A percentile compares a stretch with the other conserved stretches of the same genome.
These are phyloP conservation scores for Exophiala alcalophila DNA, from an alignment of 2,329 filamentous ascomycete genomes.

Conservation along the genomic window DNA sequence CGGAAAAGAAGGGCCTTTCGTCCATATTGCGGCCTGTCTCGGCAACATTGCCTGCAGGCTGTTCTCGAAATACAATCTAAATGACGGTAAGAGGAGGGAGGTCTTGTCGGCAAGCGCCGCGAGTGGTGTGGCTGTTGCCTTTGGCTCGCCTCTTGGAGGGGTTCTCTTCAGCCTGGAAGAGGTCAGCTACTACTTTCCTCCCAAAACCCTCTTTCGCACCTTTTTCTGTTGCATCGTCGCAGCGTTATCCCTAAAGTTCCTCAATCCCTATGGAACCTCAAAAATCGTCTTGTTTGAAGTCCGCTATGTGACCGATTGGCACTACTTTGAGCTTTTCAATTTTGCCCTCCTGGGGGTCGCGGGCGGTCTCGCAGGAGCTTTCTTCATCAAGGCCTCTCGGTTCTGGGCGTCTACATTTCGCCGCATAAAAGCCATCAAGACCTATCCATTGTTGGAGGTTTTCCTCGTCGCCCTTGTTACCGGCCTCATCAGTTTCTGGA, in stretches of 20 bases:
- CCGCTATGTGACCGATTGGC: slow-evolving; percentile 85
- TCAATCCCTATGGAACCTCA: slow-evolving; percentile 92
- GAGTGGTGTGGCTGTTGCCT: slow-evolving; percentile 88
- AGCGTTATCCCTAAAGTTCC: slow-evolving; percentile 84
- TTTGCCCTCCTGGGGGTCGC: slow-evolving; percentile 85
- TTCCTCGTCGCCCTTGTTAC: slow-evolving; percentile 81
- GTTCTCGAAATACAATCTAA: slow-evolving; percentile 90
- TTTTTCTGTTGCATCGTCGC: slow-evolving; percentile 97
- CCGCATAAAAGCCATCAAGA: slow-evolving; percentile 74
- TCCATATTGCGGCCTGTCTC: slow-evolving; percentile 94
- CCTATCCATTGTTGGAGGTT: slow-evolving; percentile 81
- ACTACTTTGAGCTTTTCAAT: slow-evolving; percentile 80
- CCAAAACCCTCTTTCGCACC: slow-evolving; percentile 93
- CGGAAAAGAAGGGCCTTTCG: slow-evolving; percentile 92
- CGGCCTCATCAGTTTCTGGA: slow-evolving; percentile 88
- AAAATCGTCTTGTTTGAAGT: slow-evolving; percentile 98
- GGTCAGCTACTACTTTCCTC: slow-evolving; percentile 95
- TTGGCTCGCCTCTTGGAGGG: slow-evolving; percentile 84
- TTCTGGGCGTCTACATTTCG: slow-evolving; percentile 88
- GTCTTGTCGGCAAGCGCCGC: slow-evolving; percentile 90
- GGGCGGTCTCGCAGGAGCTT: slow-evolving; percentile 77
- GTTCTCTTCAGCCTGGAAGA: slow-evolving; percentile 93
- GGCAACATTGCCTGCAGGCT: slow-evolving; percentile 92
- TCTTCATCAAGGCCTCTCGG: slow-evolving; percentile 95
- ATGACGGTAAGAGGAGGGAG: slow-evolving; percentile 91